Evolutionary conservation across 768 basidiomycete species (phyloP).

Genomic region (Psilocybe tampanensis): DNA sequence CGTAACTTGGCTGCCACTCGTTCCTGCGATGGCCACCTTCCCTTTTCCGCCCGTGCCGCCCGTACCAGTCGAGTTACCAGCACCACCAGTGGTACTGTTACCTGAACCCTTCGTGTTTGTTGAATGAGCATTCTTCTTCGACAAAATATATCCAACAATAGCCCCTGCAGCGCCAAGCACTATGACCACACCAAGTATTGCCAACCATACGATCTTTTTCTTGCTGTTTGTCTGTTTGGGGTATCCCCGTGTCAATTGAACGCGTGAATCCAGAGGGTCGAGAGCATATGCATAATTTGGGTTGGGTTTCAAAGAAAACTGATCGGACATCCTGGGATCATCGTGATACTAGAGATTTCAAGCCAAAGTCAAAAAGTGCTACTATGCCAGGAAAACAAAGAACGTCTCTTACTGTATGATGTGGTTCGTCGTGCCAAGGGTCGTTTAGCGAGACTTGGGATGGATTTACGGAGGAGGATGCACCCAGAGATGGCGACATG

Average conservation of each 20-base stretch:
- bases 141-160: constrained; percentile 35
- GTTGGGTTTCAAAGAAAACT: neutral
- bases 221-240: constrained; percentile 10
- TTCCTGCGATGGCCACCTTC: constrained; percentile 45
- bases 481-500: constrained; percentile 9
- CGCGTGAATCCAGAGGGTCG: neutral
- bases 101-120: constrained; percentile 9
- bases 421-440: constrained; percentile 23
- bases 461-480: constrained; percentile 2
- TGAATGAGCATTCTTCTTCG: constrained; percentile 24
- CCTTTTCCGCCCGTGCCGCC: constrained; percentile 5
- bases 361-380: neutral
- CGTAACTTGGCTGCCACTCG: constrained; percentile 65
- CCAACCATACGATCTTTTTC: constrained; percentile 24
- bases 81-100: constrained; percentile 4
- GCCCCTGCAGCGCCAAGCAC: constrained; percentile 40
- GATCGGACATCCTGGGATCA: neutral
- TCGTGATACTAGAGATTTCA: neutral
- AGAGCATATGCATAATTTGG: neutral
- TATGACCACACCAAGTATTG: constrained; percentile 23
- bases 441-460: constrained; percentile 15
- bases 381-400: neutral
- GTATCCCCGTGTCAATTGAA: constrained; percentile 5
- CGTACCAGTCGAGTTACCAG: constrained; percentile 6
- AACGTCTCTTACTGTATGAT: constrained; percentile 20